Base-by-base conservation (phyloP, 148 eudicot genomes). In the Arctostaphylos glauca region DNA sequence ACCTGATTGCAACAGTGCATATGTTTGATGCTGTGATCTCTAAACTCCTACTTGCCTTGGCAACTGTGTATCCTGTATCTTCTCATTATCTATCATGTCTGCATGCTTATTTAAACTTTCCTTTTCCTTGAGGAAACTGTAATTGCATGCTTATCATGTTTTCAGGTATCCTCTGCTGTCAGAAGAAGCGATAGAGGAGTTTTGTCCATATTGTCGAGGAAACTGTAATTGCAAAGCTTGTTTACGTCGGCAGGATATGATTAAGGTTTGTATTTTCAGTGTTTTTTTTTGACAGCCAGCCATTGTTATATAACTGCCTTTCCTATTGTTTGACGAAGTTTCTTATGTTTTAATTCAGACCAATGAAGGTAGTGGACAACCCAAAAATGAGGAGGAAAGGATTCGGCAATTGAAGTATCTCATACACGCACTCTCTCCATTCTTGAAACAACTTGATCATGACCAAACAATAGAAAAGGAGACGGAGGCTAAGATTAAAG, bases 221-320 rank as follows among this genome's bases (percentile, higher is more conserved):
- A 91, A 89, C 81, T 92, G 95, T 86, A 92, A 92, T 77, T 92
- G 95, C 88, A 91, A 89, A 81, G 85, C 88, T 59, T 92, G 93
- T 81, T 91, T 89, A 80, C 87, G 93, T 54, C 84, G 81, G 88
- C 86, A 64, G 23, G 81, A 82, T 38, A 68, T 76, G n/a, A 19
- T 66, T 47, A 84, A 88, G 85, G 83, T 85, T 81, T 58, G 77
- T 82, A 78, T 10, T 23, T 43, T 44, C 67, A 49, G 74, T 80
- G 13, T n/a, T 84, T 38, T 19, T 7, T 50, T 64, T 70, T 67
- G 56, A 44, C 25, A 41, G 16, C 78, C 43, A 5, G 15, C 55
- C 38, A 66, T 9, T 77, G 19, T 10, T 14, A 14, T 18, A 38
- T 73, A 21, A 82, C 59, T 19, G 10, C 15, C 21, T 68, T 53